phyloP scores from a whole-genome alignment of 2,329 filamentous ascomycete species.

The Remersonia thermophila region DNA sequence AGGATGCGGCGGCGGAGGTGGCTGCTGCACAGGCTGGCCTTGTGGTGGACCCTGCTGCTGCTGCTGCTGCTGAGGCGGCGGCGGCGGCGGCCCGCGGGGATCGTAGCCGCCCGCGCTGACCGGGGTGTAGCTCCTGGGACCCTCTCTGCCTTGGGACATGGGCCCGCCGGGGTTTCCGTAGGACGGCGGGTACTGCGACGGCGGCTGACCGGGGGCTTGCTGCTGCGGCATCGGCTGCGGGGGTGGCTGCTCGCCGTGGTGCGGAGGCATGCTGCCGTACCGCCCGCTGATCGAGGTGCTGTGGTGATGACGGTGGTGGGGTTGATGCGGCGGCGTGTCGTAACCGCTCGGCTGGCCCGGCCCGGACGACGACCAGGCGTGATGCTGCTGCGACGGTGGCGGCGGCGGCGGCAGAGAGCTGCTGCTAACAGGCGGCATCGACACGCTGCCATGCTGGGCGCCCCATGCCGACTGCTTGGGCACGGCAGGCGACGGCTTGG shows the following conservation, averaged over 20 bases:
- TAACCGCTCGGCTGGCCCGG: constrained; percentile 18
- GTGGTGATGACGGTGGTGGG: constrained; percentile 19
- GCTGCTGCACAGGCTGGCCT: neutral
- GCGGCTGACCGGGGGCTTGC: neutral
- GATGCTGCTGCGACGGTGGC: constrained; percentile 10
- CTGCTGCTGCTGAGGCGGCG: neutral
- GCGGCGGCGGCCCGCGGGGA: constrained; percentile 8
- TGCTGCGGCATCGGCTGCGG: constrained; percentile 4
- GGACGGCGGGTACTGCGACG: neutral
- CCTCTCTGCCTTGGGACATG: constrained; percentile 15
- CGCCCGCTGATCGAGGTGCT: constrained; percentile 19
- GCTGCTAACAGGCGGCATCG: constrained; percentile 14
- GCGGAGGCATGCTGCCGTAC: neutral
- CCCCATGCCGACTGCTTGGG: constrained; percentile 17
- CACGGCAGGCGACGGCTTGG: constrained; percentile 12
- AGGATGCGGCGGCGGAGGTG: neutral
- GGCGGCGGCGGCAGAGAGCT: constrained; percentile 10
- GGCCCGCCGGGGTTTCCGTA: constrained; percentile 1
- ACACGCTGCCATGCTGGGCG: constrained; percentile 16
- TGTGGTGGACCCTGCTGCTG: neutral
- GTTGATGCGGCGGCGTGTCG: constrained; percentile 8
- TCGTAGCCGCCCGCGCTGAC: constrained; percentile 18
- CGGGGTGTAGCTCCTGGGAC: constrained; percentile 17
- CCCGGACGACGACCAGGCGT: constrained; percentile 16
- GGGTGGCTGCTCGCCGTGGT: neutral